Conservation (phyloP, 2,329 filamentous ascomycete species). For the Teratosphaeria pseudoeucalypti region DNA sequence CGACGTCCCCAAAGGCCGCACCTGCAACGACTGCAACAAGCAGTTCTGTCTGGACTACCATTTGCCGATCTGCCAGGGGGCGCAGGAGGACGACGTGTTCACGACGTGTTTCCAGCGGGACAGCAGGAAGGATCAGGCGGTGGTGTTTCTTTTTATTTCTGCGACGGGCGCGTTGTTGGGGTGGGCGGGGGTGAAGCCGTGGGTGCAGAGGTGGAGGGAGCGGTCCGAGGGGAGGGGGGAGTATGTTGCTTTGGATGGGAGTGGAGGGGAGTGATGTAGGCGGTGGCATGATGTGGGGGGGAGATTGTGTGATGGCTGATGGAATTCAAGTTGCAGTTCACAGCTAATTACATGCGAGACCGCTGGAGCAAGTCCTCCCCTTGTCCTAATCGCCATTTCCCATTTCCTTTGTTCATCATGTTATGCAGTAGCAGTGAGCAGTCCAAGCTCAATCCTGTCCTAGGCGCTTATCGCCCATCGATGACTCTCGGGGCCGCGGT, state of each 20-base stretch:
- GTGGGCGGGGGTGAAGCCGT: conserved; percentile 52
- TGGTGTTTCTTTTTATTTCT: conserved; percentile 57
- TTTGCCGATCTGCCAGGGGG: conserved; percentile 50
- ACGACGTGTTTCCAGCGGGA: conserved; percentile 60
- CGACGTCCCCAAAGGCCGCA: conserved; percentile 18
- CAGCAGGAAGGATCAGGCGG: conserved; percentile 55
- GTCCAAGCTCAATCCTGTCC: background rate
- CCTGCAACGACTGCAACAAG: conserved; percentile 57
- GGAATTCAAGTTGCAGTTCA: background rate
- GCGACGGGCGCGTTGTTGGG: conserved; percentile 50
- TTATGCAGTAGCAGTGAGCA: background rate
- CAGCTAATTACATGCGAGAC: background rate
- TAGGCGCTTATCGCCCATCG: background rate
- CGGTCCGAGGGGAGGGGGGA: background rate
- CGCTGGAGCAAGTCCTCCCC: background rate
- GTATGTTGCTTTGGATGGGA: background rate
- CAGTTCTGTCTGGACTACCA: conserved; percentile 56
- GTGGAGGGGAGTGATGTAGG: conserved; percentile 29
- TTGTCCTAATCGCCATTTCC: background rate
- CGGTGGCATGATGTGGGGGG: background rate
- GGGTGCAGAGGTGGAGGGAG: conserved; percentile 44
- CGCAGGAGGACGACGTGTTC: conserved; percentile 55
- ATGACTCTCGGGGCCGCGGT: background rate
- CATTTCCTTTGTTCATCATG: background rate
- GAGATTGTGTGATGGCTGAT: background rate